phyloP scores from a whole-genome alignment of 108 stramenopile genomes.

The Phaeodactylum tricornutum region DNA sequence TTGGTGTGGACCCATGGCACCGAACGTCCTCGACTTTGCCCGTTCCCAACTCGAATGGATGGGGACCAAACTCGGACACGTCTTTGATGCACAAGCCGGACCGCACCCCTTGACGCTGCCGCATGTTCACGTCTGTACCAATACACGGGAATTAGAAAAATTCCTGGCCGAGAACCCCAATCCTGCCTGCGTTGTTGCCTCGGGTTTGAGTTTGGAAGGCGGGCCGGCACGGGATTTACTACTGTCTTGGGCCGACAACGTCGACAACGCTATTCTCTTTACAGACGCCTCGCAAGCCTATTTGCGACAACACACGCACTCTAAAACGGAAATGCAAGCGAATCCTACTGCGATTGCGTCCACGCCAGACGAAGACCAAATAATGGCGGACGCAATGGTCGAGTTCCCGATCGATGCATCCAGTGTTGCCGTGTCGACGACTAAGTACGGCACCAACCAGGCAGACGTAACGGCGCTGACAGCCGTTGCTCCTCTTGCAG shows the following conservation, averaged over 20 bases:
- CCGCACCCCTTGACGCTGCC: slow-evolving; percentile 17
- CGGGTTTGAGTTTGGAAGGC: slow-evolving; percentile 61
- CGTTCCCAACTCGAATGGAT: slow-evolving; percentile 87
- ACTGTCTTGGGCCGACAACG: slow-evolving; percentile 68
- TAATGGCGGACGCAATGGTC: not conserved
- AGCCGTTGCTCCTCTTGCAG: not conserved
- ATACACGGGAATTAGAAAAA: slow-evolving; percentile 41
- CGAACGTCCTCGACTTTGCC: slow-evolving; percentile 82
- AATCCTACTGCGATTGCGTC: not conserved
- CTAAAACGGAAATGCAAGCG: too few species aligned
- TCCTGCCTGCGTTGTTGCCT: slow-evolving; percentile 74
- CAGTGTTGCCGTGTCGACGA: not conserved
- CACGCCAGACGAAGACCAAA: not conserved
- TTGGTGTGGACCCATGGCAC: slow-evolving; percentile 81
- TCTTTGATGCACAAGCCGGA: not conserved
- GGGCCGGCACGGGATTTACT: slow-evolving; percentile 78
- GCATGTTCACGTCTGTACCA: slow-evolving; percentile 42
- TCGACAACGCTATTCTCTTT: slow-evolving; percentile 66
- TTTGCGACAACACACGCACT: slow-evolving; percentile 16
- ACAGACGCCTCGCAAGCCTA: slow-evolving; percentile 66
- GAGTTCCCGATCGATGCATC: not conserved
- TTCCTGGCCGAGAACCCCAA: slow-evolving; percentile 16
- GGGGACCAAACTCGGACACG: slow-evolving; percentile 33
- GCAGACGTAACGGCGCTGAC: too few species aligned
- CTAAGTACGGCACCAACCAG: not conserved